These are phyloP conservation scores for Panaeolus cyanescens DNA, from an alignment of 768 basidiomycete genomes.

Conservation along the genomic window DNA sequence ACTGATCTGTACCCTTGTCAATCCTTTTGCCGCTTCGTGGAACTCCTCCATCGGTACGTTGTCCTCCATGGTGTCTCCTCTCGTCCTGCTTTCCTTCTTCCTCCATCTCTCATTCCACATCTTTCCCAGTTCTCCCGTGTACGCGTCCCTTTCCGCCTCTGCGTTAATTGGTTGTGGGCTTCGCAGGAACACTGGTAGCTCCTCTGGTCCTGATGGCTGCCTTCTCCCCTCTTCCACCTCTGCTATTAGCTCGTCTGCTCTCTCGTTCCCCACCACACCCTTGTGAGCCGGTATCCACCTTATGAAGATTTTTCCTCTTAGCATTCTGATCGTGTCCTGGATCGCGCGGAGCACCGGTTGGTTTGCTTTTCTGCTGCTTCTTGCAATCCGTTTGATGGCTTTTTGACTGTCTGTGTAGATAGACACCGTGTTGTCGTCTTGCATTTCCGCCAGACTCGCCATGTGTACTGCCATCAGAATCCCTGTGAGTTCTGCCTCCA, in stretches of 20 bases:
- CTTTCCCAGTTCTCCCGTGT: background rate
- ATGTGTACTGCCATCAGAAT: constrained; percentile 17
- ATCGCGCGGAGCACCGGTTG: constrained; percentile 8
- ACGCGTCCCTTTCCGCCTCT: constrained; percentile 12
- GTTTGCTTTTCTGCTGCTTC: constrained; percentile 5
- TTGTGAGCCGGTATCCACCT: background rate
- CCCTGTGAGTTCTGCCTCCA: constrained; percentile 22
- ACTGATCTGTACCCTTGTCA: background rate
- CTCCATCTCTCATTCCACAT: background rate
- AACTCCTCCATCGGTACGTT: background rate
- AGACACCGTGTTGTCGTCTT: background rate
- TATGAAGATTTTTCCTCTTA: background rate
- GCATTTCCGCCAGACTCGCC: background rate
- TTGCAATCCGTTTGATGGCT: constrained; percentile 7
- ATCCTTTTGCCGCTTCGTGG: background rate
- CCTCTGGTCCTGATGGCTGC: background rate
- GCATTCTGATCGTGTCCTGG: background rate
- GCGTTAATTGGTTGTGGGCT: constrained; percentile 11
- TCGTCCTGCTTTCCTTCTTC: background rate
- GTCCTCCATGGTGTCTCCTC: background rate
- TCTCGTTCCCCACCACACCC: background rate
- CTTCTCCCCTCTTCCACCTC: background rate
- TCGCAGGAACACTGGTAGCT: constrained; percentile 10
- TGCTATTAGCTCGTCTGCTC: background rate
- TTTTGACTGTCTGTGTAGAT: constrained; percentile 17